A percentile compares a stretch with the other conserved stretches of the same genome.
Conservation (phyloP, 345 rosid species). For the Rhizophora mangle region DNA sequence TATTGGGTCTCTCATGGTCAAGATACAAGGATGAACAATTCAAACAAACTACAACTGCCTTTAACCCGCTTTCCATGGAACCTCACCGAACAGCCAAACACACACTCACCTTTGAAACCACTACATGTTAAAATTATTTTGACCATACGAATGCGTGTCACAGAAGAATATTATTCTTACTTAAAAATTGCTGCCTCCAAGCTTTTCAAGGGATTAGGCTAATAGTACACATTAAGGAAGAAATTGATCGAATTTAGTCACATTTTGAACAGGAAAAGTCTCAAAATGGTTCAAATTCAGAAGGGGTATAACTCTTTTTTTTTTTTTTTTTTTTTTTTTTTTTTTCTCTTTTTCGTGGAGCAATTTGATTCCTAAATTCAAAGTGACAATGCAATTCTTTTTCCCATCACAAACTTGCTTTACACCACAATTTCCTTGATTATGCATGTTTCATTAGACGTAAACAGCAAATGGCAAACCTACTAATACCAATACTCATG, state of each 20-base stretch:
- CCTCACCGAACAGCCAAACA: conserved; percentile 34
- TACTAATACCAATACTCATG: too few species aligned
- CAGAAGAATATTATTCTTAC: too few species aligned
- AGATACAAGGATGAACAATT: conserved; percentile 25
- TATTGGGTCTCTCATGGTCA: conserved; percentile 8
- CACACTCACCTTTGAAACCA: neutral
- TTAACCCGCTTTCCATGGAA: conserved; percentile 19
- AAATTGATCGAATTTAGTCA: neutral
- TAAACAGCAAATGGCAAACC: too few species aligned
- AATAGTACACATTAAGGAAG: neutral
- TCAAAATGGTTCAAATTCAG: neutral
- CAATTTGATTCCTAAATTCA: neutral
- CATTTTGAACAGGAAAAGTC: conserved; percentile 8
- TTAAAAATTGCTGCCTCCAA: neutral
- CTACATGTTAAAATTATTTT: neutral
- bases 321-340: too few species aligned
- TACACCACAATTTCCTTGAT: too few species aligned
- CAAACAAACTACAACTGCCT: conserved; percentile 33
- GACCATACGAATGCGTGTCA: neutral
- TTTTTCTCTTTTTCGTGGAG: too few species aligned
- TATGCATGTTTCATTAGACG: too few species aligned
- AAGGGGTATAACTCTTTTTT: neutral
- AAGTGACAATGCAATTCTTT: too few species aligned
- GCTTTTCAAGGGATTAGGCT: neutral
- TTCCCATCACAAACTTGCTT: too few species aligned